These are phyloP conservation scores for Chytridium lagenaria DNA, from an alignment of 371 early-diverging fungal species.

Conservation along the genomic window DNA sequence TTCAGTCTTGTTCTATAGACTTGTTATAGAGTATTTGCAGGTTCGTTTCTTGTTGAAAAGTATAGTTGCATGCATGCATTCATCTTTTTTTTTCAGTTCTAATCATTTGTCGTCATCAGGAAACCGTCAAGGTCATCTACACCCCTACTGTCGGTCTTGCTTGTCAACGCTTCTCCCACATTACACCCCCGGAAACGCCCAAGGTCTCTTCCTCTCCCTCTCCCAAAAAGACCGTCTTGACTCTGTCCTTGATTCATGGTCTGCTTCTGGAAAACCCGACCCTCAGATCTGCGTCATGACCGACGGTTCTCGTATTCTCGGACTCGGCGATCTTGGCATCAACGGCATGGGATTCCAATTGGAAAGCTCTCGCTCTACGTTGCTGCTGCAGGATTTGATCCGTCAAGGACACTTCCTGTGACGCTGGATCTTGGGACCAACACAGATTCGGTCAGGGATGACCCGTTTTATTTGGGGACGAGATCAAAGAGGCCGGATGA, in stretches of 20 bases:
- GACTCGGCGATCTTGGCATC: constrained; percentile 90
- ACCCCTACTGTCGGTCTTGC: constrained; percentile 93
- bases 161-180: constrained; percentile 85
- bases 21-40: constrained; percentile 72
- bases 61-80: too few species aligned
- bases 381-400: constrained; percentile 89
- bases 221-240: constrained; percentile 73
- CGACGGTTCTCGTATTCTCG: constrained; percentile 91
- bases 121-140: constrained; percentile 65
- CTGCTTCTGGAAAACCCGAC: constrained; percentile 46
- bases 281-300: constrained; percentile 88
- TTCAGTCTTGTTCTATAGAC: constrained; percentile 77
- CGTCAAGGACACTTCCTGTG: constrained; percentile 84
- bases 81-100: background rate
- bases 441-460: constrained; percentile 74
- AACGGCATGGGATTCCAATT: constrained; percentile 91
- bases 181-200: constrained; percentile 81
- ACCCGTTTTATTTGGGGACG: constrained; percentile 86
- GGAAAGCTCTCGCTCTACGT: constrained; percentile 90
- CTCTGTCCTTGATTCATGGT: constrained; percentile 71
- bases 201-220: constrained; percentile 87
- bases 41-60: too few species aligned
- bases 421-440: constrained; percentile 90
- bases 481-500: constrained; percentile 74
- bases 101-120: constrained; percentile 20